Percentiles rank a stretch among this genome's conserved stretches.
Evolutionary conservation across 2,329 filamentous ascomycete species (phyloP).

Genomic region (Aspergillus amoenus): DNA sequence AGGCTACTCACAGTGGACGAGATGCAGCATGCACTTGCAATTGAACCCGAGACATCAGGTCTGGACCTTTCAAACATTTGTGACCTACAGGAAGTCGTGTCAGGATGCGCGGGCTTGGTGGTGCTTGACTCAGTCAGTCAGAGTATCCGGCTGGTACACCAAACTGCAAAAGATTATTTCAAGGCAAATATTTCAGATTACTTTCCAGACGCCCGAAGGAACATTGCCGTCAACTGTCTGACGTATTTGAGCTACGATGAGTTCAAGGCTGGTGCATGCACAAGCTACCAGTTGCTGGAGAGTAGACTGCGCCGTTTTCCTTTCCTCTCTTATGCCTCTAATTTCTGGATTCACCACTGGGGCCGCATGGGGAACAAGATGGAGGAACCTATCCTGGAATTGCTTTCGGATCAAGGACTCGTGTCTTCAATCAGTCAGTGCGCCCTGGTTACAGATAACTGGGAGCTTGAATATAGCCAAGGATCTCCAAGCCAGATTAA

Average conservation of each 20-base stretch:
- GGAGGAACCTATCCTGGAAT: background rate
- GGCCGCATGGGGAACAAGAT: background rate
- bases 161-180: background rate
- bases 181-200: background rate
- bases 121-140: background rate
- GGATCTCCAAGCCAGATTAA: background rate
- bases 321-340: background rate
- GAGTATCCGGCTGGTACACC: background rate
- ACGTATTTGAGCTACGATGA: background rate
- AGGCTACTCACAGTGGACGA: background rate
- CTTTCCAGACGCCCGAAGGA: background rate
- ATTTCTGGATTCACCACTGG: background rate
- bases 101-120: background rate
- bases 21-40: background rate
- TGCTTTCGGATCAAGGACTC: background rate
- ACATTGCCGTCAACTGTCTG: background rate
- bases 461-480: background rate
- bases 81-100: background rate
- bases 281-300: background rate
- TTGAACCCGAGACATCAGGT: background rate
- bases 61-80: background rate
- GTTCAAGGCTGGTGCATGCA: background rate
- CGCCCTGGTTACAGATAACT: background rate
- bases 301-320: background rate
- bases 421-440: background rate